A percentile compares a stretch with the other conserved stretches of the same genome.
Conservation (phyloP, 768 basidiomycete genomes). For the Hydnomerulius pinastri region DNA sequence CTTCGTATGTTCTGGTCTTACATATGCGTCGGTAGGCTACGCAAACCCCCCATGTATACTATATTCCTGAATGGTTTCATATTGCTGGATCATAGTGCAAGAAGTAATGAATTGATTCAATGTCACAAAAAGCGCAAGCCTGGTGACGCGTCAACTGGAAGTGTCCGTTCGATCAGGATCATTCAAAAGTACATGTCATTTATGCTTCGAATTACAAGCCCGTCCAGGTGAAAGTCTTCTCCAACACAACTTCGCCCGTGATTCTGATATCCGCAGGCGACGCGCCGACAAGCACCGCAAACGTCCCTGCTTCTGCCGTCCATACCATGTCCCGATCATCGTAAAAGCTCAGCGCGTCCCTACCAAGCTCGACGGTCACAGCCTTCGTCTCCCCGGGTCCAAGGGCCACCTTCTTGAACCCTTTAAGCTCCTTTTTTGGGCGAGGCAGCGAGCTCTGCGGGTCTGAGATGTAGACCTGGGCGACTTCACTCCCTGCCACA, state of each 20-base stretch:
- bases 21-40: slow-evolving; percentile 24
- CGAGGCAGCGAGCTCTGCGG: slow-evolving; percentile 43
- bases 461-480: slow-evolving; percentile 51
- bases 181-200: too few relatives aligned
- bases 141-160: too few relatives aligned
- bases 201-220: neutral
- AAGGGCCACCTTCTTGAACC: slow-evolving; percentile 46
- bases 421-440: slow-evolving; percentile 49
- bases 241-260: neutral
- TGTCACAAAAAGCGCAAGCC: too few relatives aligned
- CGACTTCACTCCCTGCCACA: slow-evolving; percentile 50
- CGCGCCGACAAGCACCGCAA: neutral
- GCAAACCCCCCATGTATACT: slow-evolving; percentile 29
- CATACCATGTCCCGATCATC: neutral
- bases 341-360: neutral
- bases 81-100: neutral
- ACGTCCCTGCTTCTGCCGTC: neutral
- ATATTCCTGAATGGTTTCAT: slow-evolving; percentile 6
- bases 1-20: too few relatives aligned
- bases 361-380: too few relatives aligned
- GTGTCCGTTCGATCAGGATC: too few relatives aligned
- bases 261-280: neutral
- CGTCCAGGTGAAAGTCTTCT: neutral
- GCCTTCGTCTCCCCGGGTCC: neutral
- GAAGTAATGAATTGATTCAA: neutral